A percentile compares a stretch with the other conserved stretches of the same genome.
These are phyloP conservation scores for Papiliotrema terrestris DNA, from an alignment of 1,284 basidiomycete genomes.

Conservation along the genomic window DNA sequence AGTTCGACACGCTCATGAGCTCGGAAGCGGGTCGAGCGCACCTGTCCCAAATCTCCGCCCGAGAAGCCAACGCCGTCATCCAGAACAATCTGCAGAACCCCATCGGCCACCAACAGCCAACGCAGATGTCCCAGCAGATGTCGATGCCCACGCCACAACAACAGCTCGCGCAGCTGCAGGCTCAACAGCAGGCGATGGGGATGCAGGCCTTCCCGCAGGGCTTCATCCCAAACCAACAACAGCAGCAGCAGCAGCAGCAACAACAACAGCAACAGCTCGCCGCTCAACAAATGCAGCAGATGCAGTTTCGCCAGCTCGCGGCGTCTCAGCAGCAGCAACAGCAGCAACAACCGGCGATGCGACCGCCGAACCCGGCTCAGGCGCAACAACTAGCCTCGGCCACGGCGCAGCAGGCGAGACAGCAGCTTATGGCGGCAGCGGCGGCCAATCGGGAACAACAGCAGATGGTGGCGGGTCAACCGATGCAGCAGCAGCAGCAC, in stretches of 20 bases:
- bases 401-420: slow-evolving; percentile 5
- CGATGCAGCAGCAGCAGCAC: slow-evolving; percentile 3
- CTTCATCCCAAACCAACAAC: slow-evolving; percentile 12
- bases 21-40: slow-evolving; percentile 26
- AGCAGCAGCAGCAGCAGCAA: slow-evolving; percentile 14
- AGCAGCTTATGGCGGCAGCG: slow-evolving; percentile 7
- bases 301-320: slow-evolving; percentile 6
- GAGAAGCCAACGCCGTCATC: slow-evolving; percentile 21
- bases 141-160: slow-evolving; percentile 20
- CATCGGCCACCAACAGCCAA: slow-evolving; percentile 16
- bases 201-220: slow-evolving; percentile 2
- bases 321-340: slow-evolving; percentile 11
- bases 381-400: not conserved
- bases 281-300: slow-evolving; percentile 8
- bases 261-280: slow-evolving; percentile 15
- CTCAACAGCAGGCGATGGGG: slow-evolving; percentile 16
- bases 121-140: slow-evolving; percentile 22
- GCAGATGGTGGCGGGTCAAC: slow-evolving; percentile 4
- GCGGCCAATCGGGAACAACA: not conserved
- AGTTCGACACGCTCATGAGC: slow-evolving; percentile 28
- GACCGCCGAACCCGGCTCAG: not conserved
- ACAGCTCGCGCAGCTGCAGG: slow-evolving; percentile 26
- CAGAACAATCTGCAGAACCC: slow-evolving; percentile 24
- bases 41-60: slow-evolving; percentile 18
- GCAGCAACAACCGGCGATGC: slow-evolving; percentile 16